phyloP scores from a whole-genome alignment of 2,329 filamentous ascomycete species.

The Colletotrichum chlorophyti region DNA sequence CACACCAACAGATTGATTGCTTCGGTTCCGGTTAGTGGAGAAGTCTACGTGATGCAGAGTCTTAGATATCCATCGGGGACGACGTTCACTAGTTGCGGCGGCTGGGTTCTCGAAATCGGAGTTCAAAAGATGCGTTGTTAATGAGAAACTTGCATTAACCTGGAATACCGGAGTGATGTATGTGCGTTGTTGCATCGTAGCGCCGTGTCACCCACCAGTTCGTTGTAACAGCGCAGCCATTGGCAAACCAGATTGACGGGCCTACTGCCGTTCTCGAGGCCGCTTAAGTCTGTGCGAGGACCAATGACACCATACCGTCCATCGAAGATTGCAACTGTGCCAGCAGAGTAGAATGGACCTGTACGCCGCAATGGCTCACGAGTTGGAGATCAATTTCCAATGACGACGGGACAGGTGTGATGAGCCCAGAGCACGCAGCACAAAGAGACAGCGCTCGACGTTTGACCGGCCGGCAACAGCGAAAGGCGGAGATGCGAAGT shows the following conservation, averaged over 20 bases:
- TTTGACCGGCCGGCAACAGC: slow-evolving; percentile 2
- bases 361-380: no score
- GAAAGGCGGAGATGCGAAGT: slow-evolving; percentile 10
- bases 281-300: slow-evolving; percentile 14
- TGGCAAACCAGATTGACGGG: slow-evolving; percentile 6
- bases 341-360: neutral
- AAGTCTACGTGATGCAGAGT: slow-evolving; percentile 1
- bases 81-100: neutral
- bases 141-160: neutral
- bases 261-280: neutral
- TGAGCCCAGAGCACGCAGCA: no score
- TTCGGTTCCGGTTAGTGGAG: slow-evolving; percentile 6
- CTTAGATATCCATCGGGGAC: neutral
- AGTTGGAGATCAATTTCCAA: no score
- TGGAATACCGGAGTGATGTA: neutral
- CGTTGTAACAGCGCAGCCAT: neutral
- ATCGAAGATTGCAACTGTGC: neutral
- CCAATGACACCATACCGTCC: slow-evolving; percentile 4
- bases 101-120: neutral
- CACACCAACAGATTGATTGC: slow-evolving; percentile 16
- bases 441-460: neutral
- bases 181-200: neutral
- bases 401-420: no score
- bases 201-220: neutral
- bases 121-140: neutral